Evolutionary conservation across 768 basidiomycete genomes (phyloP), one percentile per base, ranked within the genome.

Genomic region (Agaricus subrufescens): DNA sequence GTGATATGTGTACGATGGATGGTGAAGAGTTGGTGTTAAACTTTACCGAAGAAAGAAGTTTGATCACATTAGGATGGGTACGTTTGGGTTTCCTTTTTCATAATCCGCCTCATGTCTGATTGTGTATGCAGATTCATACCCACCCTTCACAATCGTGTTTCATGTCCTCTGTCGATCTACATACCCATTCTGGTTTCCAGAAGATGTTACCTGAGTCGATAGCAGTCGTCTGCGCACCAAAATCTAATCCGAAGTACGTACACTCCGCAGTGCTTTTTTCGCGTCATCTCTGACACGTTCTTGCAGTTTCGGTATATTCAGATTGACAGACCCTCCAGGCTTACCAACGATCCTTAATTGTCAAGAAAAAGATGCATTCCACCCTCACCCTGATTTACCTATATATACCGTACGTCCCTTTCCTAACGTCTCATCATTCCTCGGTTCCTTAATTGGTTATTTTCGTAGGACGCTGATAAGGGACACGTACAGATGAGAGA

Each of bases 1-100:
- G 86, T 56, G 91, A 96, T 72, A 92, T 91, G n/a, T 96, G 94
- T 68, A 85, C 86, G 31, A 95, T 94, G 88, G 86, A 91, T 52
- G 86, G 89, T 65, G 94, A 95, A 63, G 93, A 95, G 66, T 73
- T 91, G 46, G 90, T 94, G 6, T 71, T 94, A 70, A 81, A 84
- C 62, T 92, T 95, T 66, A 91, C 91, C 61, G 89, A 93, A 65
- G 83, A 86, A 65, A 74, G 89, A 59, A 82, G 80, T 61, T 69
- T 95, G 63, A 86, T 95, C 49, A 94, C 93, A 6, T 80, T 96
- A 46, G 94, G 94, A 58, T 97, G 94, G 94, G 92, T 94, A 61
- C 60, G 86, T 73, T 19, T 19, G 19, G 6, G 30, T 63, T 52
- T 55, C 55, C 53, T 42, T 49, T 27, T 47, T 50, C 37, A 54